phyloP scores from a whole-genome alignment of 495 filamentous ascomycete species.

The Hypoxylon trugodes region DNA sequence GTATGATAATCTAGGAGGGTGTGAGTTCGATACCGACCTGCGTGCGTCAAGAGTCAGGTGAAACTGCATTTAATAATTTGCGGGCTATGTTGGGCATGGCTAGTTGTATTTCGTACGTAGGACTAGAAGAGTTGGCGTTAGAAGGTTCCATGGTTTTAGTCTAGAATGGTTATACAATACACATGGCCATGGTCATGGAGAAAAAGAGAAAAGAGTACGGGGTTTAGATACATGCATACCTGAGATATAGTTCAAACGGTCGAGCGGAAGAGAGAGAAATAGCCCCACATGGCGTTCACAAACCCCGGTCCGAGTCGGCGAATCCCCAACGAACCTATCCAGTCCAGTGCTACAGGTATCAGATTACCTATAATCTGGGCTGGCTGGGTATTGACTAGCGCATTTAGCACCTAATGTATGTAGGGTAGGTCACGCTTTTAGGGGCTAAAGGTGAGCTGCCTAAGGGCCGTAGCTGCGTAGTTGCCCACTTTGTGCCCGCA shows the following conservation, averaged over 20 bases:
- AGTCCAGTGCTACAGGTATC: slow-evolving; percentile 23
- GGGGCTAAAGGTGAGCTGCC: slow-evolving; percentile 9
- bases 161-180: slow-evolving; percentile 23
- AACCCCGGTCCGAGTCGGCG: slow-evolving; percentile 37
- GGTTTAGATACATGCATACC: slow-evolving; percentile 18
- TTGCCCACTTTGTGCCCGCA: not conserved
- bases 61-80: not conserved
- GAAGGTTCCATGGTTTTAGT: slow-evolving; percentile 26
- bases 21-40: slow-evolving; percentile 34
- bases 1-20: slow-evolving; percentile 27
- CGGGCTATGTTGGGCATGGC: slow-evolving; percentile 2
- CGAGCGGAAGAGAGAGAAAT: slow-evolving; percentile 43
- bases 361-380: slow-evolving; percentile 23
- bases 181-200: too few relatives aligned
- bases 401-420: not conserved
- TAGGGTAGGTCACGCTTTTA: slow-evolving; percentile 26
- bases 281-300: slow-evolving; percentile 31
- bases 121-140: not conserved
- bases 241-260: too few relatives aligned
- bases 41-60: slow-evolving; percentile 37
- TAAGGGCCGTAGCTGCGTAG: not conserved
- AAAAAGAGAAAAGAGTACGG: slow-evolving; percentile 4
- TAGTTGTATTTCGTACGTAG: slow-evolving; percentile 18
- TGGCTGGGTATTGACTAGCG: slow-evolving; percentile 22
- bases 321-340: slow-evolving; percentile 19